Conservation (phyloP, 169 alveolate genomes). For the Plasmodium yoelii region DNA sequence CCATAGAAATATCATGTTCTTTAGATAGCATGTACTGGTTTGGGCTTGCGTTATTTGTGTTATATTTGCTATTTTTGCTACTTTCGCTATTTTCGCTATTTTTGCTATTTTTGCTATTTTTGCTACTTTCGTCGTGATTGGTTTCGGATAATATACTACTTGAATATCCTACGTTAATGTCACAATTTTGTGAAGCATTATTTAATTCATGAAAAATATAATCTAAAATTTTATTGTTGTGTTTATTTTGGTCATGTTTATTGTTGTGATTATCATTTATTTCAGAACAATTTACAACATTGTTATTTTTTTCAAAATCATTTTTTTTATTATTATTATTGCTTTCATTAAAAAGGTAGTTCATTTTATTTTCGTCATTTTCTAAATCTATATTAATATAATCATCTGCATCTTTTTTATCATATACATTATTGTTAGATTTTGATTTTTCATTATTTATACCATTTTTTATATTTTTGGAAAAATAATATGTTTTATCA, state of each 20-base stretch:
- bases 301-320: background rate
- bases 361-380: no score
- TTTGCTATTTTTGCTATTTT: background rate
- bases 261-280: background rate
- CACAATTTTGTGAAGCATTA: background rate
- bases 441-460: no score
- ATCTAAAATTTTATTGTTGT: constrained; percentile 2
- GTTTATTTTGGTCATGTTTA: background rate
- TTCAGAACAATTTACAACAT: background rate
- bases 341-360: no score
- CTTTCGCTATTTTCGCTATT: background rate
- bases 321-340: no score
- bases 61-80: background rate
- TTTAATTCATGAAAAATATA: constrained; percentile 20
- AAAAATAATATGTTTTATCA: no score
- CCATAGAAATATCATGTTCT: background rate
- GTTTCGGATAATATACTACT: background rate
- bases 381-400: no score
- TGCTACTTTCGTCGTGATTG: background rate
- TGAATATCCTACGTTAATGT: background rate
- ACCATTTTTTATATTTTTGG: no score
- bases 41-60: no score
- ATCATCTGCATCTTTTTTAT: no score
- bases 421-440: no score
- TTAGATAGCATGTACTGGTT: background rate